Evolutionary conservation across 2,329 filamentous ascomycete genomes (phyloP).

Genomic region (Fusarium sp.): DNA sequence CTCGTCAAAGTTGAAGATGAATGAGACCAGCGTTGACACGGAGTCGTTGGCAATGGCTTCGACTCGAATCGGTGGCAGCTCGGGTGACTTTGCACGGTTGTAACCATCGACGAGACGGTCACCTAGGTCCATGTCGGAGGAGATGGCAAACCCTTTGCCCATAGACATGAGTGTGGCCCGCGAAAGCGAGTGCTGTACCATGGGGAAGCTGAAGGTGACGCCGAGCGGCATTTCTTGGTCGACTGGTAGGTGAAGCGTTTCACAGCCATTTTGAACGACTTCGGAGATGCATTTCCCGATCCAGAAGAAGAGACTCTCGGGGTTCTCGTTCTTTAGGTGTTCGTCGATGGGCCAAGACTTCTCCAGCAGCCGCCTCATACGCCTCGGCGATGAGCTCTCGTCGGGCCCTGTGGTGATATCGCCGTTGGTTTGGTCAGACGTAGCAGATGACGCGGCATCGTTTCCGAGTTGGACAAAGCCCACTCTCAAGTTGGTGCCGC

Average conservation of each 20-base stretch:
- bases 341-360: conserved; percentile 80
- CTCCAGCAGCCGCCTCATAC: conserved; percentile 70
- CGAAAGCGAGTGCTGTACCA: conserved; percentile 71
- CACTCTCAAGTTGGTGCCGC: conserved; percentile 75
- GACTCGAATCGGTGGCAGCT: conserved; percentile 74
- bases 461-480: conserved; percentile 72
- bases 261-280: conserved; percentile 71
- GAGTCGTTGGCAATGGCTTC: conserved; percentile 85
- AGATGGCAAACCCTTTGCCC: conserved; percentile 76
- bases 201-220: conserved; percentile 77
- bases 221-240: conserved; percentile 68
- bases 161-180: conserved; percentile 73
- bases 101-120: conserved; percentile 70
- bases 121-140: conserved; percentile 69
- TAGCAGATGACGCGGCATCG: conserved; percentile 40
- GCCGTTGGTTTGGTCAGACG: conserved; percentile 13
- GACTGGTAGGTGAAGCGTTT: conserved; percentile 54
- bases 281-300: conserved; percentile 81
- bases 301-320: conserved; percentile 82
- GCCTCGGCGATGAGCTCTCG: conserved; percentile 43
- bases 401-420: conserved; percentile 22
- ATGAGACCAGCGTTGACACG: conserved; percentile 80
- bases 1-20: conserved; percentile 76
- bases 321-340: conserved; percentile 77
- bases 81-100: conserved; percentile 56